A percentile compares a stretch with the other conserved stretches of the same genome.
phyloP scores from a whole-genome alignment of 768 basidiomycete genomes.

The Boletus vermiculosoides region DNA sequence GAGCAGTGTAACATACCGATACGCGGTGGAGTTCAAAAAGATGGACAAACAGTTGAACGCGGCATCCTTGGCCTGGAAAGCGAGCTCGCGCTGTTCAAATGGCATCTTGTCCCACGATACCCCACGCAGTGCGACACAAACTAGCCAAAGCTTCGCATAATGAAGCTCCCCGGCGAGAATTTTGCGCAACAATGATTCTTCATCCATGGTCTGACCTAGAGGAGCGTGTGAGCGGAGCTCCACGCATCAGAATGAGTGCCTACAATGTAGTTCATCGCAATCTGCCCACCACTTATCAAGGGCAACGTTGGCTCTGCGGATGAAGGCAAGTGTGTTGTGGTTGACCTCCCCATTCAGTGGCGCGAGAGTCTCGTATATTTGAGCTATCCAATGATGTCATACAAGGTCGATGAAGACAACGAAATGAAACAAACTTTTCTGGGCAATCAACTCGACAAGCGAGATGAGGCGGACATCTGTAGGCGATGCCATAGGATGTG shows the following conservation, averaged over 20 bases:
- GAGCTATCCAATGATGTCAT: constrained; percentile 49
- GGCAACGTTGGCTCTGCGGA: constrained; percentile 81
- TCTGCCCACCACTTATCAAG: constrained; percentile 91
- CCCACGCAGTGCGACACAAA: constrained; percentile 88
- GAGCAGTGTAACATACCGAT: constrained; percentile 52
- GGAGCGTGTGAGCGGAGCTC: constrained; percentile 6
- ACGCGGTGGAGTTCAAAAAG: constrained; percentile 77
- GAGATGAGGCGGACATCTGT: constrained; percentile 89
- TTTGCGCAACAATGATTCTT: constrained; percentile 81
- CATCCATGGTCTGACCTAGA: constrained; percentile 75
- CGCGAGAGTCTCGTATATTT: constrained; percentile 88
- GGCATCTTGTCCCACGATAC: constrained; percentile 96
- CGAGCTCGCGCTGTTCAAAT: constrained; percentile 90
- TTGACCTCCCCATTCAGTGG: constrained; percentile 86
- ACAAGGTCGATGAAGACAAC: background rate
- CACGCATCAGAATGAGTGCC: constrained; percentile 9
- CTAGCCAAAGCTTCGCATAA: constrained; percentile 93
- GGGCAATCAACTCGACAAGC: constrained; percentile 84
- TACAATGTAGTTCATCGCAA: constrained; percentile 82
- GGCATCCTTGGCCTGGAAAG: constrained; percentile 93
- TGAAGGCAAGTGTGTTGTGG: constrained; percentile 80
- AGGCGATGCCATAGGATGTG: constrained; percentile 82
- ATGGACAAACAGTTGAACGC: constrained; percentile 83
- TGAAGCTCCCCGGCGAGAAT: constrained; percentile 86
- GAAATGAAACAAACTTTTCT: constrained; percentile 65